Percentiles rank a stretch among this genome's conserved stretches.
Evolutionary conservation across 225 moss, liverwort and hornwort genomes (phyloP).

Genomic region (Pseudisothecium myosuroides): DNA sequence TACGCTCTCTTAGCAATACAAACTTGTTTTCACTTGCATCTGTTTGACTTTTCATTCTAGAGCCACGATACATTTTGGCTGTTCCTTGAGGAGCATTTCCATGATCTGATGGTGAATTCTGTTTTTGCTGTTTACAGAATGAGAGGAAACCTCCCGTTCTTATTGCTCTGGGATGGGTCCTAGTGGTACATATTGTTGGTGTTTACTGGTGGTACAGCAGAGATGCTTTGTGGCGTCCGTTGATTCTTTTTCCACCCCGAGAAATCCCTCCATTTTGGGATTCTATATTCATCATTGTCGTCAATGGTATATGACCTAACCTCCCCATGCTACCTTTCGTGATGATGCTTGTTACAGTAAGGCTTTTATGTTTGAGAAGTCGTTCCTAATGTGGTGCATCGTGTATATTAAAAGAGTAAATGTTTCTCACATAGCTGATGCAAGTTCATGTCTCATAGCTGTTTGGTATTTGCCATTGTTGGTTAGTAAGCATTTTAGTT

Average conservation of each 20-base stretch:
- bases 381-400: background rate
- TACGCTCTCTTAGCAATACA: background rate
- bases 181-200: constrained; percentile 60
- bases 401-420: background rate
- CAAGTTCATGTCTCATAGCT: background rate
- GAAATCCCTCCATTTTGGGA: constrained; percentile 89
- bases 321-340: background rate
- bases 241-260: constrained; percentile 64
- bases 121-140: constrained; percentile 34
- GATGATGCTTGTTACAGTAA: background rate
- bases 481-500: background rate
- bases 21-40: background rate
- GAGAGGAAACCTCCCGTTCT: constrained; percentile 68
- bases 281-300: constrained; percentile 82
- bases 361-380: background rate
- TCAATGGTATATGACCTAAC: constrained; percentile 49
- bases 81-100: background rate
- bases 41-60: background rate
- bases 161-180: constrained; percentile 46
- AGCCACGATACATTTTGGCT: background rate
- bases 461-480: background rate
- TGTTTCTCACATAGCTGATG: background rate
- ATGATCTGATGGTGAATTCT: background rate
- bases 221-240: constrained; percentile 80
- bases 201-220: constrained; percentile 89